phyloP scores from a whole-genome alignment of 139 green algal genomes.

The Axilococcus clingmanii region DNA sequence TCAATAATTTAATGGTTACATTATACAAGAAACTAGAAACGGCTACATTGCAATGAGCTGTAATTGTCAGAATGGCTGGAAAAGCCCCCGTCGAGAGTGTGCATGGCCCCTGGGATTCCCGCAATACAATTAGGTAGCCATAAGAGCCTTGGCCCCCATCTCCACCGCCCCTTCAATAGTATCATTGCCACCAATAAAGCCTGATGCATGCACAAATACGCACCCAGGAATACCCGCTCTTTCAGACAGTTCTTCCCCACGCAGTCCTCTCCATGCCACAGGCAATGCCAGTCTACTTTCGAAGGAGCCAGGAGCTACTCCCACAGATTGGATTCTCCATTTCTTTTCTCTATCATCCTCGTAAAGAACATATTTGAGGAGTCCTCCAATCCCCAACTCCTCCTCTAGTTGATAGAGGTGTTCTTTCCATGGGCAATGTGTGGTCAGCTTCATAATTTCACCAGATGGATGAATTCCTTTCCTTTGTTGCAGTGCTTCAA shows the following conservation, averaged over 20 bases:
- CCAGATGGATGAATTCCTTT: slow-evolving; percentile 41
- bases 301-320: slow-evolving; percentile 64
- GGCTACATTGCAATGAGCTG: too few relatives aligned
- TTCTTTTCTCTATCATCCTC: slow-evolving; percentile 70
- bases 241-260: slow-evolving; percentile 70
- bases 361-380: slow-evolving; percentile 53
- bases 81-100: too few relatives aligned
- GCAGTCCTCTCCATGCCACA: slow-evolving; percentile 72
- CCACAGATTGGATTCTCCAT: slow-evolving; percentile 80
- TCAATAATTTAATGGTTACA: too few relatives aligned
- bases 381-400: slow-evolving; percentile 50
- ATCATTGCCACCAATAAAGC: slow-evolving; percentile 89
- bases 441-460: slow-evolving; percentile 53
- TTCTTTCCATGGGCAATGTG: slow-evolving; percentile 89
- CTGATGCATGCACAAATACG: slow-evolving; percentile 84
- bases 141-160: slow-evolving; percentile 54
- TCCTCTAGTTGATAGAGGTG: slow-evolving; percentile 91
- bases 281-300: slow-evolving; percentile 76
- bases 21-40: too few relatives aligned
- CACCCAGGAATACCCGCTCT: slow-evolving; percentile 61
- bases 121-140: too few relatives aligned
- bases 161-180: slow-evolving; percentile 64
- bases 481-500: slow-evolving; percentile 34
- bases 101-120: too few relatives aligned
- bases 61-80: too few relatives aligned